Evolutionary conservation across 495 filamentous ascomycete species (phyloP), one percentile per base, ranked within the genome.

Genomic region (Lichina pygmaea): DNA sequence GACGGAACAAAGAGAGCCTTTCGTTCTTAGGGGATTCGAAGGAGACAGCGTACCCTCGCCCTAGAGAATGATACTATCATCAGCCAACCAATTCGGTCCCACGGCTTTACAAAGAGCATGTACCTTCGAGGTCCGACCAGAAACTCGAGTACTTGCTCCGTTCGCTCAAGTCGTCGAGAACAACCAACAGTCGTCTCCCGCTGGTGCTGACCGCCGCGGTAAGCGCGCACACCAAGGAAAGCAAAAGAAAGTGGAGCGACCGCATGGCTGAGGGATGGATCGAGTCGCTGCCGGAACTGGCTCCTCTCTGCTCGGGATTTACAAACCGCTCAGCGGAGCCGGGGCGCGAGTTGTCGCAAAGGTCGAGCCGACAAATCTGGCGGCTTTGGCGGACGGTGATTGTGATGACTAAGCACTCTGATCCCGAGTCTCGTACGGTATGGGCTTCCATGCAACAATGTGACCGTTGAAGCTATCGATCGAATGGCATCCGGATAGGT

Each of bases 21-120:
- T 89, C 75, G 59, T 70, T 78, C 63, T 93, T 94, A 45, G 86
- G 85, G 2, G 83, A 81, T 62, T 85, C 74, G 59, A 83, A 81
- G 30, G 70, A 62, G 45, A 91, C 50, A 49, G 78, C 65, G 60
- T 81, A 95, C 47, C 86, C 89, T 53, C 89, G 74, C 48, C 55
- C 89, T 95, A 53, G 40, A 51, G 10, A 40, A 46, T 48, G 46
- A 10, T 16, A 17, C n/a, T 37, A 38, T 15, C 42, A 24, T 6
- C 42, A 32, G 10, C 24, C 42, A 8, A 32, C n/a, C 42, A 30
- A 44, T 32, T 33, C 16, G 40, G 40, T 2, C 42, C 33, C 33
- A 48, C 4, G 2, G 43, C 50, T 16, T 30, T 13, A 45, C 37
- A 0, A n/a, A 40, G 52, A 12, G n/a, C 32, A 17, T 61, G 49